phyloP scores from a whole-genome alignment of 225 moss, liverwort and hornwort species.

The Polytrichum formosum region DNA sequence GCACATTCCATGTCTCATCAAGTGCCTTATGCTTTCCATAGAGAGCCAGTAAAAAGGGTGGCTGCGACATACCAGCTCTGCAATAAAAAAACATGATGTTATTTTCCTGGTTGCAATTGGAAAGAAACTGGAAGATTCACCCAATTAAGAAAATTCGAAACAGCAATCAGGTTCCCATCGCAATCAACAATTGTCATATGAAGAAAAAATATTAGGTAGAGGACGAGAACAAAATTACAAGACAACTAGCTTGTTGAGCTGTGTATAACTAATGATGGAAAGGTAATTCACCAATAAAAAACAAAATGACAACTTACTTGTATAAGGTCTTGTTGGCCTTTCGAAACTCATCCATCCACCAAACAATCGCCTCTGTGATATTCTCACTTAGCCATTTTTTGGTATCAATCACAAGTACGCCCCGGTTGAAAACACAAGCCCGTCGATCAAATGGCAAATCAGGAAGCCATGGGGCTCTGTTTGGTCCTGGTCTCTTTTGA shows the following conservation, averaged over 20 bases:
- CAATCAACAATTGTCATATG: too few relatives aligned
- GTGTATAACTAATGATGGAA: too few relatives aligned
- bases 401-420: constrained; percentile 67
- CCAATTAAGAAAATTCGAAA: too few relatives aligned
- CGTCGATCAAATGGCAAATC: constrained; percentile 44
- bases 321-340: constrained; percentile 55
- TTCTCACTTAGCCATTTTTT: constrained; percentile 66
- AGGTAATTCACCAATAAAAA: too few relatives aligned
- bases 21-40: constrained; percentile 74
- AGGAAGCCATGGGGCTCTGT: constrained; percentile 59
- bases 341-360: constrained; percentile 89
- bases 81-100: background rate
- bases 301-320: constrained; percentile 42
- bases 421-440: constrained; percentile 86
- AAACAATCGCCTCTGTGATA: constrained; percentile 72
- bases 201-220: too few relatives aligned
- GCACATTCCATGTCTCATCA: constrained; percentile 73
- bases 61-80: constrained; percentile 93
- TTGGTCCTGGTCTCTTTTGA: constrained; percentile 34
- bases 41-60: constrained; percentile 78
- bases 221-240: too few relatives aligned
- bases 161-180: too few relatives aligned
- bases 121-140: background rate
- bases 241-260: too few relatives aligned
- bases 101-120: background rate